These are phyloP conservation scores for Cinchona pubescens DNA, from an alignment of 257 asterid species.

Conservation along the genomic window DNA sequence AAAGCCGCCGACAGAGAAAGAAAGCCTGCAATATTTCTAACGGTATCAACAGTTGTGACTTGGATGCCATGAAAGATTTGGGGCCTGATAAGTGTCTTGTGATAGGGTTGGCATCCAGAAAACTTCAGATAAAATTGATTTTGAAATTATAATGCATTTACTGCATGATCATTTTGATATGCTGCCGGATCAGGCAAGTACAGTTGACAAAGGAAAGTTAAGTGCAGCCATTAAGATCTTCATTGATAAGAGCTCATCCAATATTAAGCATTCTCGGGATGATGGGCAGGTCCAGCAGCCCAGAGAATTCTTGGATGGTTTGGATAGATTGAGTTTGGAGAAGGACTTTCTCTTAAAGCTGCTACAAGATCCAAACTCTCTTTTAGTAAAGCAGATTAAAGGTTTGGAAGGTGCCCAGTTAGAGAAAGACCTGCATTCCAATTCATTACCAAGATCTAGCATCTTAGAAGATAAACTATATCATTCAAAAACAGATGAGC, in stretches of 20 bases:
- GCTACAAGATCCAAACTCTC: slow-evolving; percentile 59
- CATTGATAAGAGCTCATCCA: slow-evolving; percentile 45
- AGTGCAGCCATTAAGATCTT: slow-evolving; percentile 60
- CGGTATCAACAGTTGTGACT: slow-evolving; percentile 41
- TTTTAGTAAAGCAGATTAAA: slow-evolving; percentile 46
- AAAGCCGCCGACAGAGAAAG: slow-evolving; percentile 36
- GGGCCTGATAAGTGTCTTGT: slow-evolving; percentile 27
- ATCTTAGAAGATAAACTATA: slow-evolving; percentile 35
- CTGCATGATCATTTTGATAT: slow-evolving; percentile 26
- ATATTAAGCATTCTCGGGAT: slow-evolving; percentile 41
- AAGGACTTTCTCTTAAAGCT: slow-evolving; percentile 56
- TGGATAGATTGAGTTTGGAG: slow-evolving; percentile 49
- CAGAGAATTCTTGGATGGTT: slow-evolving; percentile 64
- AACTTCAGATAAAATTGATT: slow-evolving; percentile 42
- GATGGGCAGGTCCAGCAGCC: slow-evolving; percentile 47
- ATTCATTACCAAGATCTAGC: slow-evolving; percentile 34
- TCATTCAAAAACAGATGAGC: slow-evolving; percentile 43
- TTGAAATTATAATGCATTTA: slow-evolving; percentile 45
- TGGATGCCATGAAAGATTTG: slow-evolving; percentile 33
- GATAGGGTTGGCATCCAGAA: slow-evolving; percentile 27
- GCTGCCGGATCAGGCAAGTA: slow-evolving; percentile 32
- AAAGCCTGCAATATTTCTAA: slow-evolving; percentile 31
- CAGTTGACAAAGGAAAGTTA: slow-evolving; percentile 53
- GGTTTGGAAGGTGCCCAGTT: slow-evolving; percentile 39
- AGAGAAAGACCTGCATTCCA: slow-evolving; percentile 28